Evolutionary conservation across 495 filamentous ascomycete genomes (phyloP).

Genomic region (Rhypophila decipiens): DNA sequence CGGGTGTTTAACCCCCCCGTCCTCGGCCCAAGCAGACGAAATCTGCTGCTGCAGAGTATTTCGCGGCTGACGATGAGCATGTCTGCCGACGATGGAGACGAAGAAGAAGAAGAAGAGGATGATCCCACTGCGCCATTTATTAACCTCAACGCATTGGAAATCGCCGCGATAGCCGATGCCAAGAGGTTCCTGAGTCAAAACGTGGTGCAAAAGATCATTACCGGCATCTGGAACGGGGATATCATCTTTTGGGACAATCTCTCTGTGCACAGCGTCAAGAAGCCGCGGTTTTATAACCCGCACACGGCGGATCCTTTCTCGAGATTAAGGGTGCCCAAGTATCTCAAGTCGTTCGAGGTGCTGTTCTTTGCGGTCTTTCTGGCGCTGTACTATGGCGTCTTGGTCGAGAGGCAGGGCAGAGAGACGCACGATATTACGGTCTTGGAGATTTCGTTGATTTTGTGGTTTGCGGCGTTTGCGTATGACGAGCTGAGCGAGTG

Average conservation of each 20-base stretch:
- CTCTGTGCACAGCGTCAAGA: conserved; percentile 68
- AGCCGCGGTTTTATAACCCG: conserved; percentile 74
- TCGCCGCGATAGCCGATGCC: conserved; percentile 80
- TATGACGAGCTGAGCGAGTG: conserved; percentile 83
- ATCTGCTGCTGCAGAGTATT: conserved; percentile 37
- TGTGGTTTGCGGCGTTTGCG: conserved; percentile 77
- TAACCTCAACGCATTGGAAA: conserved; percentile 81
- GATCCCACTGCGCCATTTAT: conserved; percentile 62
- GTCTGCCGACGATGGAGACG: conserved; percentile 26
- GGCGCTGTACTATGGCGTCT: conserved; percentile 74
- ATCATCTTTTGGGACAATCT: conserved; percentile 90
- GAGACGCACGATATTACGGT: conserved; percentile 41
- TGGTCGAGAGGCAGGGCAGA: conserved; percentile 55
- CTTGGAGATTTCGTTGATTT: conserved; percentile 50
- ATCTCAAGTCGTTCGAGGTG: conserved; percentile 85
- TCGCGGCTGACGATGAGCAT: conserved; percentile 41
- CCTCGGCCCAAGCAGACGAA: conserved; percentile 19
- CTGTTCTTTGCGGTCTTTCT: conserved; percentile 80
- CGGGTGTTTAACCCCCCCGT: conserved; percentile 7
- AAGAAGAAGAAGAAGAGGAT: conserved; percentile 38
- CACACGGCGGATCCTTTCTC: conserved; percentile 74
- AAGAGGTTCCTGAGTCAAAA: conserved; percentile 86
- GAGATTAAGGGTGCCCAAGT: conserved; percentile 81
- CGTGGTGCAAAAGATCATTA: conserved; percentile 79
- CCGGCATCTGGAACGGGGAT: conserved; percentile 85